Percentiles rank a stretch among this genome's conserved stretches.
Conservation (phyloP, 2,329 filamentous ascomycete genomes). For the Metarhizium humberi region DNA sequence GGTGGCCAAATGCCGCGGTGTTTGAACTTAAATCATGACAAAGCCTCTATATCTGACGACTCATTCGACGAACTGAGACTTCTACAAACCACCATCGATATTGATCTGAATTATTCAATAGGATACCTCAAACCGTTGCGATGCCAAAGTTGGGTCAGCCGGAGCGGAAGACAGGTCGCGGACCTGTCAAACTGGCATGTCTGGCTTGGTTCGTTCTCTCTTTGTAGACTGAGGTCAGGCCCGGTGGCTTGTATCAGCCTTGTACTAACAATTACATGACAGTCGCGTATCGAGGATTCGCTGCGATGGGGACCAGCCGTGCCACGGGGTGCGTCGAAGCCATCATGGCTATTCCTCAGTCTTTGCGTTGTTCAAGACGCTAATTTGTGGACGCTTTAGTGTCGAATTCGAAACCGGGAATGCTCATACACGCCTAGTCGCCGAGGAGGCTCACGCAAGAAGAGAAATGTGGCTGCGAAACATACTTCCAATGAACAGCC, state of each 20-base stretch:
- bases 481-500: neutral
- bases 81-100: neutral
- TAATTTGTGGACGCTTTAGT: neutral
- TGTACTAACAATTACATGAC: neutral
- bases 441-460: neutral
- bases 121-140: neutral
- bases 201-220: neutral
- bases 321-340: slow-evolving; percentile 2
- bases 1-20: neutral
- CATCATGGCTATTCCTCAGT: neutral
- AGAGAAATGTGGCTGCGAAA: neutral
- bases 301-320: slow-evolving; percentile 2
- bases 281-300: neutral
- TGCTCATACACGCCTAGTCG: slow-evolving; percentile 2
- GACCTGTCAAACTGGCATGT: slow-evolving; percentile 3
- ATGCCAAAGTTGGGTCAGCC: neutral
- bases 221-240: no score
- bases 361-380: neutral
- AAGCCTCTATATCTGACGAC: neutral
- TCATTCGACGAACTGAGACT: neutral
- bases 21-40: neutral
- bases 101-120: neutral
- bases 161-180: neutral
- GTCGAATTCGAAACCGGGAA: neutral
- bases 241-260: neutral